Evolutionary conservation across 2,329 filamentous ascomycete genomes (phyloP), one percentile per base, ranked within the genome.

Genomic region (Ophiostoma perfectum): DNA sequence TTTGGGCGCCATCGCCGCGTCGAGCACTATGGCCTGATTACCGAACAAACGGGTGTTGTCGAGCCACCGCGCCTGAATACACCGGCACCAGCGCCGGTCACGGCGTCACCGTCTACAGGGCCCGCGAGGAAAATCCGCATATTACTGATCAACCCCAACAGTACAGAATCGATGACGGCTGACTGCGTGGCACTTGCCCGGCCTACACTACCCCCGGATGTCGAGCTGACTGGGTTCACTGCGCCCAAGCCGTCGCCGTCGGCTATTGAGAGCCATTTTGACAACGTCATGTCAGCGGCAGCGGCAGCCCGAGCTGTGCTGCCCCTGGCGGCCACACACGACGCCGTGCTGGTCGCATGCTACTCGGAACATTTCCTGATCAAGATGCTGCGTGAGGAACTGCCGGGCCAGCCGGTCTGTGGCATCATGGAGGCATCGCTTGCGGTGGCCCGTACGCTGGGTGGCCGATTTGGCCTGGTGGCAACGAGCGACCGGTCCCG

Each of bases 1-100:
- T 71, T 73, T 66, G 36, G 36, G 18, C 71, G 71, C 60, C 71
- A 71, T 64, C 71, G 72, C 27, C 72, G 72, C 42, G 42, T 70
- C 68, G 72, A 72, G 62, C 72, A 73, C 47, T 81, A 82, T 70
- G 75, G 75, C 1, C 73, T 77, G 49, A 78, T 82, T 52, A 73
- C 76, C 12, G 69, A 75, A 65, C 80, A 72, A 69, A 71, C 69
- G 9, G 70, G 70, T 39, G 72, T 72, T 38, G 42, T 69, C 12
- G 70, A 72, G 64, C 71, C 71, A 16, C 69, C 71, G 8, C 63
- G 55, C 7, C 45, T 72, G 27, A 52, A 44, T 0, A 39, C 49
- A 14, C 6, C 38, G 42, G 45, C 9, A 18, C 16, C 36, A 16
- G 27, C 12, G 36, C 11, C 49, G 5, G 41, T 39, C 3, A 11